Percentiles rank a stretch among this genome's conserved stretches.
phyloP scores from a whole-genome alignment of 495 filamentous ascomycete genomes.

The Daldinia grandis region DNA sequence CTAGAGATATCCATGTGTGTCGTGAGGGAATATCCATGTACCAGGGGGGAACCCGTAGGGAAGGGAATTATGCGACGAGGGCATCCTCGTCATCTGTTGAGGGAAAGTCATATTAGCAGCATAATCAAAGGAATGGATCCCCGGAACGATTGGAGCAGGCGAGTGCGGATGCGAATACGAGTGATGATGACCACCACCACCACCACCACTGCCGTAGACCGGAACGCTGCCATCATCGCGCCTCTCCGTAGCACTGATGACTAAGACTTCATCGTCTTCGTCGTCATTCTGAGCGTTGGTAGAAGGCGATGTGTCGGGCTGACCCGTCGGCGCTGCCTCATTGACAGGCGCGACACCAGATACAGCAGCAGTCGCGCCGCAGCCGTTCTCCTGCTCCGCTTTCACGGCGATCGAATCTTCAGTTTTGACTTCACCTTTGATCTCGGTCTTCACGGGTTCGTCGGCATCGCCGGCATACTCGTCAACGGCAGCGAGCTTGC shows the following conservation, averaged over 20 bases:
- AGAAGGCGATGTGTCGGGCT: constrained; percentile 26
- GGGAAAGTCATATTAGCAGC: constrained; percentile 45
- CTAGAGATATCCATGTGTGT: constrained; percentile 40
- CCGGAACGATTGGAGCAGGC: constrained; percentile 37
- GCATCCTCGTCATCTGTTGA: constrained; percentile 28
- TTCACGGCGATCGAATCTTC: constrained; percentile 46
- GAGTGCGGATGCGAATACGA: constrained; percentile 38
- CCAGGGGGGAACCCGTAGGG: constrained; percentile 36
- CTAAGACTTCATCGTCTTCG: constrained; percentile 42
- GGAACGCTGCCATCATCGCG: constrained; percentile 13
- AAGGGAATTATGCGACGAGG: constrained; percentile 31
- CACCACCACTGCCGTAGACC: constrained; percentile 11
- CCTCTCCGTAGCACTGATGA: constrained; percentile 44
- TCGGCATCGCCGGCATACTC: constrained; percentile 50
- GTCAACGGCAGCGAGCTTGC: constrained; percentile 48
- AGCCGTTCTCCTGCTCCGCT: constrained; percentile 38
- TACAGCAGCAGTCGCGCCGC: constrained; percentile 15
- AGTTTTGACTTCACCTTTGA: constrained; percentile 46
- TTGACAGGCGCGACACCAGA: constrained; percentile 5
- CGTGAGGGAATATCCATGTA: constrained; percentile 40
- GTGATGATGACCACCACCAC: constrained; percentile 26
- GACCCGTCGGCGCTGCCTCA: constrained; percentile 17
- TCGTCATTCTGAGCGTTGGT: constrained; percentile 27
- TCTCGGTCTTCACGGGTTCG: constrained; percentile 45
- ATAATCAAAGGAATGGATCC: constrained; percentile 42